Percentiles rank a stretch among this genome's conserved stretches.
Conservation (phyloP, 192 early-diverging fungal genomes). For the Backusella tarrabulga region DNA sequence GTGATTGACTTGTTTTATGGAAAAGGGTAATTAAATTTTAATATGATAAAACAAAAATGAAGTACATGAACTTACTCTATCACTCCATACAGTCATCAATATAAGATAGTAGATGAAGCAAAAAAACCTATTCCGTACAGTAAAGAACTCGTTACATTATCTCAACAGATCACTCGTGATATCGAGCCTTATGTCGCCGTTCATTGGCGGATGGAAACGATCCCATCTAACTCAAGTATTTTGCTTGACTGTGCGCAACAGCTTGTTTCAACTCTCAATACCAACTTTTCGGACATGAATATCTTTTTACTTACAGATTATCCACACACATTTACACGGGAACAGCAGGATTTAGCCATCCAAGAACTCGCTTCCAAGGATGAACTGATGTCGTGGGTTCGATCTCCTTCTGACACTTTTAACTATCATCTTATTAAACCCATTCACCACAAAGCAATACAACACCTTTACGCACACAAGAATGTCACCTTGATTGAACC, state of each 20-base stretch:
- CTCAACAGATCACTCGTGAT: conserved; percentile 5
- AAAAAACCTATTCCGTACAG: conserved; percentile 23
- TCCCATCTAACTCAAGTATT: not conserved
- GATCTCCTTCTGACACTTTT: conserved; percentile 27
- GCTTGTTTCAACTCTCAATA: conserved; percentile 7
- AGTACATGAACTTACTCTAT: not conserved
- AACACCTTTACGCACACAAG: conserved; percentile 27
- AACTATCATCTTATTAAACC: not conserved
- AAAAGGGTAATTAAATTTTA: conserved; percentile 24
- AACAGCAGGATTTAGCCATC: conserved; percentile 1
- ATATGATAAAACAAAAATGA: not conserved
- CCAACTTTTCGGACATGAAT: conserved; percentile 6
- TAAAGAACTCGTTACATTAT: conserved; percentile 2
- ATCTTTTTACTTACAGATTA: conserved; percentile 39
- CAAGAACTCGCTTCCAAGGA: not conserved
- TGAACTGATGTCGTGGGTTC: not conserved
- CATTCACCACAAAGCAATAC: conserved; percentile 35
- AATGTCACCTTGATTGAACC: conserved; percentile 15
- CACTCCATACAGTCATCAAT: conserved; percentile 17
- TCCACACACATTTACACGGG: conserved; percentile 21
- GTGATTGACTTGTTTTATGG: conserved; percentile 32
- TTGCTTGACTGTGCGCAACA: conserved; percentile 25
- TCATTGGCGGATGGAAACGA: conserved; percentile 38
- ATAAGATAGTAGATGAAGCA: conserved; percentile 12
- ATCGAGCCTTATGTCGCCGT: conserved; percentile 30